Conservation (phyloP, 345 rosid genomes). For the Lumnitzera racemosa region DNA sequence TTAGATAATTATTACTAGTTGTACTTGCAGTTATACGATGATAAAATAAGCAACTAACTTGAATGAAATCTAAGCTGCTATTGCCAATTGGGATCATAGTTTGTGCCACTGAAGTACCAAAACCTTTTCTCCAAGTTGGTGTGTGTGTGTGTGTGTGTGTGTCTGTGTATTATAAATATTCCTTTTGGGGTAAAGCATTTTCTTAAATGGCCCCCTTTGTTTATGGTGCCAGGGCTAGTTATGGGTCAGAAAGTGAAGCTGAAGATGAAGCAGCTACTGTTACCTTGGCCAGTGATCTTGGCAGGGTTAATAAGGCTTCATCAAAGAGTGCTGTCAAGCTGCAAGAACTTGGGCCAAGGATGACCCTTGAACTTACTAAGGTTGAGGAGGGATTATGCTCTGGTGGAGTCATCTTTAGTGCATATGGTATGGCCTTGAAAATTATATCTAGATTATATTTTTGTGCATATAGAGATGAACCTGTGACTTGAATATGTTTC, state of each 20-base stretch:
- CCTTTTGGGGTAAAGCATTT: too few species aligned
- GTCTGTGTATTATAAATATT: too few species aligned
- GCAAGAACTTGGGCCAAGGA: conserved; percentile 95
- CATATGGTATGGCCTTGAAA: conserved; percentile 33
- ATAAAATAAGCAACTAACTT: too few species aligned
- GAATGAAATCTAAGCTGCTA: too few species aligned
- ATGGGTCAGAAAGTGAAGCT: conserved; percentile 94
- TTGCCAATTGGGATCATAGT: too few species aligned
- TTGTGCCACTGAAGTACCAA: too few species aligned
- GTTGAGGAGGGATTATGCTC: conserved; percentile 89
- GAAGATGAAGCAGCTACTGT: conserved; percentile 95
- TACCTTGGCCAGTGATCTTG: conserved; percentile 63
- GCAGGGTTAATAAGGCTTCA: conserved; percentile 62
- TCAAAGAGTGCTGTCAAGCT: conserved; percentile 80
- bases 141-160: too few species aligned
- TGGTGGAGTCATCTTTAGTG: conserved; percentile 69
- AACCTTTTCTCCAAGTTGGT: too few species aligned
- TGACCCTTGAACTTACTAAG: conserved; percentile 57
- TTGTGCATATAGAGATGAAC: background rate
- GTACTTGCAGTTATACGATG: too few species aligned
- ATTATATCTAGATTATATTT: background rate
- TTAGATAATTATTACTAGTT: too few species aligned
- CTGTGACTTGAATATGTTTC: background rate
- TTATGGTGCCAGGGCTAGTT: conserved; percentile 55
- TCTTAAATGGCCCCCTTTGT: background rate